phyloP scores from a whole-genome alignment of 805 yeast species.

The Barnettozyma pratensis region DNA sequence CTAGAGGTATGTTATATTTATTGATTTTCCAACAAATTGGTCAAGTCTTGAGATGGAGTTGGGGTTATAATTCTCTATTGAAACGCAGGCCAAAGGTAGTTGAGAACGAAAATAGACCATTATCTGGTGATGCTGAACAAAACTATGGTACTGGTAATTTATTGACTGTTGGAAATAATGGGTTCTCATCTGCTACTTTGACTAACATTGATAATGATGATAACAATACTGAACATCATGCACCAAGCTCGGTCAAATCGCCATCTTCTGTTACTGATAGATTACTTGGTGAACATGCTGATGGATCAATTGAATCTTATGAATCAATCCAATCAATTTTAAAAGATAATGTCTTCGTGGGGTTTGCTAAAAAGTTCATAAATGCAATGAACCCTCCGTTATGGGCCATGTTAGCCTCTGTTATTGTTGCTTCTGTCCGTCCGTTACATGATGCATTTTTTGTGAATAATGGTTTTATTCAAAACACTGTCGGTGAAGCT shows the following conservation, averaged over 20 bases:
- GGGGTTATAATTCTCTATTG: slow-evolving; percentile 75
- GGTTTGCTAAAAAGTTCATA: slow-evolving; percentile 22
- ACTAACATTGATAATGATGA: background rate
- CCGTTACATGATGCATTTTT: slow-evolving; percentile 52
- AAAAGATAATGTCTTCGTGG: background rate
- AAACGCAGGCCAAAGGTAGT: slow-evolving; percentile 29
- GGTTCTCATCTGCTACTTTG: background rate
- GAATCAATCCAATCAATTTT: background rate
- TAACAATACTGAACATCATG: background rate
- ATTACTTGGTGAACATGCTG: slow-evolving; percentile 2
- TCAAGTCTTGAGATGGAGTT: slow-evolving; percentile 78
- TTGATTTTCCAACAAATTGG: slow-evolving; percentile 80
- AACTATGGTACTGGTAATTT: background rate
- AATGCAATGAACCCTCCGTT: slow-evolving; percentile 75
- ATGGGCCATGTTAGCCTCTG: slow-evolving; percentile 67
- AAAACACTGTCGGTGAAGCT: slow-evolving; percentile 60
- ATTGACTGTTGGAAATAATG: background rate
- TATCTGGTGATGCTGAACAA: background rate
- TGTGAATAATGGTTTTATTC: slow-evolving; percentile 53
- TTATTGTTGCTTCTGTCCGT: slow-evolving; percentile 65
- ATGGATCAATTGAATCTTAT: background rate
- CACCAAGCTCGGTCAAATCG: slow-evolving; percentile 1
- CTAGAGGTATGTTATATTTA: slow-evolving; percentile 70
- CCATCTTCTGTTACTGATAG: slow-evolving; percentile 6
- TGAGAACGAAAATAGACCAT: slow-evolving; percentile 27